A percentile compares a stretch with the other conserved stretches of the same genome.
Evolutionary conservation across 169 alveolate species (phyloP).

Genomic region (Plasmodium malariae): DNA sequence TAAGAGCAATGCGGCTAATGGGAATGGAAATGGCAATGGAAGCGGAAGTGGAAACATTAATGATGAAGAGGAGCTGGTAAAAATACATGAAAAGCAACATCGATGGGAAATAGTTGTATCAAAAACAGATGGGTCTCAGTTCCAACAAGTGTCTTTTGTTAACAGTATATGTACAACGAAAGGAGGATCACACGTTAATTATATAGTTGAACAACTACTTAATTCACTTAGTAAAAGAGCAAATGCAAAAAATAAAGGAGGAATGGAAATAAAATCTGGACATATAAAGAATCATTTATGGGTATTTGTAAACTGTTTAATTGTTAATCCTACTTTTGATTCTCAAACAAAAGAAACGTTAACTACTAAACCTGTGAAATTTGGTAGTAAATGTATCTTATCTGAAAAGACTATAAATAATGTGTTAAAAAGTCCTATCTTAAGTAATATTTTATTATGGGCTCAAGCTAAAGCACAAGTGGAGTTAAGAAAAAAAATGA

Average conservation of each 20-base stretch:
- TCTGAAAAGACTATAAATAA: constrained; percentile 92
- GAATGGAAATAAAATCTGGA: constrained; percentile 93
- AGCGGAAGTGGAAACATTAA: constrained; percentile 24
- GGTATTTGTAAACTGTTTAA: constrained; percentile 97
- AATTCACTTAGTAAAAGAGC: constrained; percentile 93
- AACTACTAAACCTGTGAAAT: constrained; percentile 93
- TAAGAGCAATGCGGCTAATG: constrained; percentile 9
- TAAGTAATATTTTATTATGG: constrained; percentile 93
- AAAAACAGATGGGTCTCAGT: constrained; percentile 92
- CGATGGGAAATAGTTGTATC: constrained; percentile 92
- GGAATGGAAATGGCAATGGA: background rate
- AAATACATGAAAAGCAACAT: constrained; percentile 82
- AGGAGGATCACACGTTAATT: constrained; percentile 99
- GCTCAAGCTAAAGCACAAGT: constrained; percentile 96
- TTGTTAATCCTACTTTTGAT: constrained; percentile 99
- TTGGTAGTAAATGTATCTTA: constrained; percentile 93
- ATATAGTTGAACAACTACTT: constrained; percentile 96
- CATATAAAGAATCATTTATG: constrained; percentile 95
- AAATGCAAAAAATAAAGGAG: constrained; percentile 95
- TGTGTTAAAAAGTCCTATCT: constrained; percentile 91
- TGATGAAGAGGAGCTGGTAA: constrained; percentile 81
- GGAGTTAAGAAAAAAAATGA: constrained; percentile 91
- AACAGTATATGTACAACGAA: constrained; percentile 97
- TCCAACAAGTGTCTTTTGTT: constrained; percentile 98
- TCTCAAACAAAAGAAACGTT: constrained; percentile 99